phyloP scores from a whole-genome alignment of 306 rosid species.

The Canavalia ensiformis region DNA sequence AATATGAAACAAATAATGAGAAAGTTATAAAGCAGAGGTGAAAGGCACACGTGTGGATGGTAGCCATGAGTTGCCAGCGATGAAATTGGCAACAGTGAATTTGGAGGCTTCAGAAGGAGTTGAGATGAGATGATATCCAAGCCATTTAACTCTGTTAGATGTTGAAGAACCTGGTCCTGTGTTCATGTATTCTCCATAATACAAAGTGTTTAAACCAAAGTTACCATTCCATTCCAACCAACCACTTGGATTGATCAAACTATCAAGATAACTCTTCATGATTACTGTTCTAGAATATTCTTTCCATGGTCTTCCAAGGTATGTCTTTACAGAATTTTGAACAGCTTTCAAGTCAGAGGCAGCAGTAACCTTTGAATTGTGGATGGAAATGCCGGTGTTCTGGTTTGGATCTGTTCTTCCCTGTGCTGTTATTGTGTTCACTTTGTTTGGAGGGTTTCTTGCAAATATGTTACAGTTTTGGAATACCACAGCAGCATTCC shows the following conservation, averaged over 20 bases:
- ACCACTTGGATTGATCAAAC: conserved; percentile 62
- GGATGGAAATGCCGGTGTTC: conserved; percentile 75
- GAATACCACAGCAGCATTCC: conserved; percentile 58
- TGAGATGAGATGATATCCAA: conserved; percentile 55
- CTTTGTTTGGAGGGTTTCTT: conserved; percentile 62
- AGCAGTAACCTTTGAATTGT: conserved; percentile 53
- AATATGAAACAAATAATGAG: too few species aligned
- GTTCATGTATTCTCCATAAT: conserved; percentile 66
- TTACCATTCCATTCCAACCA: conserved; percentile 74
- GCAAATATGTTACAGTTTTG: conserved; percentile 69
- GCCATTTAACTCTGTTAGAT: conserved; percentile 56
- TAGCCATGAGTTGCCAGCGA: conserved; percentile 63
- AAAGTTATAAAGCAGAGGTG: conserved; percentile 46
- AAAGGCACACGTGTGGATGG: conserved; percentile 62
- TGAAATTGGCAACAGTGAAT: conserved; percentile 59
- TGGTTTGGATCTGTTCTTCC: conserved; percentile 72
- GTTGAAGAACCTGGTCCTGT: conserved; percentile 63
- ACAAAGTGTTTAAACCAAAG: conserved; percentile 60
- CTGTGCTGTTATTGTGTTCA: conserved; percentile 68
- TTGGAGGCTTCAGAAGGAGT: conserved; percentile 61
- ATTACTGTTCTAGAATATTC: conserved; percentile 62
- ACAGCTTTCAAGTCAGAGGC: conserved; percentile 52
- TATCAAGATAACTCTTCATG: conserved; percentile 62
- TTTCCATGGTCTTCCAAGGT: conserved; percentile 71
- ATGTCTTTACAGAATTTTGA: conserved; percentile 50